Evolutionary conservation across 192 early-diverging fungal genomes (phyloP), one percentile per base, ranked within the genome.

Genomic region (Coemansia sp.): DNA sequence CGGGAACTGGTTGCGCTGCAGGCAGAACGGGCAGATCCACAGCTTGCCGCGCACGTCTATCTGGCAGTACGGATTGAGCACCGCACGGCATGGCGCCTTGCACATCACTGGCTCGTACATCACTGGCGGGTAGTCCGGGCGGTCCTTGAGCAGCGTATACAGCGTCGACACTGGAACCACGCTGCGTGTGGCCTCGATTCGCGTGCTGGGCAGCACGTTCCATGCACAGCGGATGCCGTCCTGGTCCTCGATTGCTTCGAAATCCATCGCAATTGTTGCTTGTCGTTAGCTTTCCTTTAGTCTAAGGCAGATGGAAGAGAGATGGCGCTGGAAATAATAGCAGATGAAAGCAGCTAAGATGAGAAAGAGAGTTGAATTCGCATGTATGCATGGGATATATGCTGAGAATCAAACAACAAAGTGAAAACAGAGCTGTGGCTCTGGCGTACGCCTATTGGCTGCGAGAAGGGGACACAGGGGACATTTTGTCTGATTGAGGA

Each of bases 1-100:
- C 25, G 97, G 96, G 68, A 99, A 92, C 68, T 92, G 92, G 79
- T 98, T 99, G 41, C 97, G 88, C 69, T 93, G 91, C 70, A 97
- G 76, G 68, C 97, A 98, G 77, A 99, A 95, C n/a, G 97, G 93
- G 66, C 97, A 99, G 60, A 96, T 95, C 97, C 97, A 99, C 29
- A 98, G 83, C 76, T 94, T 94, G 11, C 87, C 91, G 34, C 93
- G 93, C 20, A 95, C 88, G 77, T 99, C 97, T 64, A 98, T 93
- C 83, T 97, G 95, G 72, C 97, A 98, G 83, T 94, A 96, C 55
- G 97, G 97, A 70, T 98, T 99, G 42, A 99, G 85, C 61, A 99
- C 91, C 25, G 93, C 97, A 27, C 93, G 84, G 71, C 97, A 99
- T 10, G 93, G 91, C 57, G 91, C 86, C 72, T 93, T 95, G 84